Conservation (phyloP, 108 stramenopile species). For the Pseudonitzschia delicatissima region DNA sequence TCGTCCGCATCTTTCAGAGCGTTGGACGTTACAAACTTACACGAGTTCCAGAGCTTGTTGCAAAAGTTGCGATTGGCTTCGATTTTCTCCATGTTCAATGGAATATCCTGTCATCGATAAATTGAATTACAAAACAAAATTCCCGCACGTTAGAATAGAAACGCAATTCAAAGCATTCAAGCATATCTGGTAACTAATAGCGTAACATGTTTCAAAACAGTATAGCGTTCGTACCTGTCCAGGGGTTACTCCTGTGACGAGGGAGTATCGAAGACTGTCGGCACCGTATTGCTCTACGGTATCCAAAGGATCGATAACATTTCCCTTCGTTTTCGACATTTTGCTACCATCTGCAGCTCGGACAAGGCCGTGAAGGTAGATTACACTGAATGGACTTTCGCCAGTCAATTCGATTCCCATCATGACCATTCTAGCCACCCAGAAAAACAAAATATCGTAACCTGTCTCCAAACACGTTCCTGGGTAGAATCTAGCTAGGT, state of each 20-base stretch:
- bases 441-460: constrained; percentile 99
- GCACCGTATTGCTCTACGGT: constrained; percentile 93
- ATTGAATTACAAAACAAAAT: not conserved
- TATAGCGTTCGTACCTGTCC: constrained; percentile 71
- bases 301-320: constrained; percentile 97
- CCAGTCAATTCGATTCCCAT: constrained; percentile 92
- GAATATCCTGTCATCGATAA: constrained; percentile 76
- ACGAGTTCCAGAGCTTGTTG: constrained; percentile 98
- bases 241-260: constrained; percentile 95
- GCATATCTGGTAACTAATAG: not conserved
- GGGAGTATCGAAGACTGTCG: constrained; percentile 89
- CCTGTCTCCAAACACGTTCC: constrained; percentile 96
- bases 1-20: constrained; percentile 72
- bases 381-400: constrained; percentile 89
- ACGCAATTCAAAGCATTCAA: not conserved
- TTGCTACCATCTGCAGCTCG: constrained; percentile 94
- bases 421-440: constrained; percentile 99
- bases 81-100: constrained; percentile 90
- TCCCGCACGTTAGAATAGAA: not conserved
- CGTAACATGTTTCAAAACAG: not conserved
- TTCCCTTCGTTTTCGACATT: constrained; percentile 99
- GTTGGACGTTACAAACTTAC: constrained; percentile 88
- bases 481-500: constrained; percentile 90
- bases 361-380: constrained; percentile 94
- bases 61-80: constrained; percentile 90